Evolutionary conservation across 257 asterid species (phyloP).

Genomic region (Jasminum sambac): DNA sequence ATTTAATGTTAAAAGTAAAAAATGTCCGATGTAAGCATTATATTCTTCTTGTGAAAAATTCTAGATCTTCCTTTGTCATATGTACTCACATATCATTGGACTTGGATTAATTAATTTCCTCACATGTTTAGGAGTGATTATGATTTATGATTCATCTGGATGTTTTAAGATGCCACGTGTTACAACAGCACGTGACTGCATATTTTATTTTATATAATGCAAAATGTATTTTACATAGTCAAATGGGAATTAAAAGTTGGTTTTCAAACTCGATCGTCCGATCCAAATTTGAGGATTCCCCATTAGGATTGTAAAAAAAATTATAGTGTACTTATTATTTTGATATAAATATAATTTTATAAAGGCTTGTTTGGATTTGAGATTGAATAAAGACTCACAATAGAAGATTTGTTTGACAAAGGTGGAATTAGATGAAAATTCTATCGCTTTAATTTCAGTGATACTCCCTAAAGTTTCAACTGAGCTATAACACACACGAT

Average conservation of each 20-base stretch:
- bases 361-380: neutral
- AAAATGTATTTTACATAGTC: slow-evolving; percentile 18
- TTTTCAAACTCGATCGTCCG: slow-evolving; percentile 23
- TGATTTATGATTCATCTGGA: neutral
- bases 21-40: too few species aligned
- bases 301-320: neutral
- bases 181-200: slow-evolving; percentile 33
- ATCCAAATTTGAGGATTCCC: slow-evolving; percentile 41
- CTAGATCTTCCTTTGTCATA: too few species aligned
- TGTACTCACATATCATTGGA: neutral
- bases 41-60: too few species aligned
- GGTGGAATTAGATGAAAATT: too few species aligned
- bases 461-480: too few species aligned
- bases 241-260: slow-evolving; percentile 19
- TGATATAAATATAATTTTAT: neutral
- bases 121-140: slow-evolving; percentile 45
- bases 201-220: slow-evolving; percentile 22
- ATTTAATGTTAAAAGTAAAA: too few species aligned
- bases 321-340: neutral
- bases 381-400: slow-evolving; percentile 12
- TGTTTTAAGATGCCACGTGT: slow-evolving; percentile 28
- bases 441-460: too few species aligned
- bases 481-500: too few species aligned
- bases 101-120: slow-evolving; percentile 17
- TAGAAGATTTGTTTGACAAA: too few species aligned